A percentile compares a stretch with the other conserved stretches of the same genome.
Evolutionary conservation across 2,329 filamentous ascomycete species (phyloP).

Genomic region (Nigrospora oryzae): DNA sequence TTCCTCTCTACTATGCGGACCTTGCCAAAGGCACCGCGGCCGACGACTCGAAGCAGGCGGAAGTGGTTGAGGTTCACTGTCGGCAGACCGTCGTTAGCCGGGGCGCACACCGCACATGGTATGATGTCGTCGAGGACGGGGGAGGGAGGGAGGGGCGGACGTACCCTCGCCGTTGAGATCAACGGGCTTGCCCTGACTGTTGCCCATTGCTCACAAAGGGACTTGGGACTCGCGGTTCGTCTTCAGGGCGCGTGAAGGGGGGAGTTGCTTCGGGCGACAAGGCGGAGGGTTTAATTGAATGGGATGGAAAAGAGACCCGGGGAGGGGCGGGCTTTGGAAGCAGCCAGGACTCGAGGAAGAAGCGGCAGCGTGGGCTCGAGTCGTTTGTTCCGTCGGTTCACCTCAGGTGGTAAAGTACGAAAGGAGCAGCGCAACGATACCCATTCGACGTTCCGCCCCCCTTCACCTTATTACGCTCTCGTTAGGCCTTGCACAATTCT

Average conservation of each 20-base stretch:
- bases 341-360: too few relatives aligned
- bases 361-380: too few relatives aligned
- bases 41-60: constrained; percentile 86
- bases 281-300: background rate
- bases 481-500: constrained; percentile 5
- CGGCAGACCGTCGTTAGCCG: constrained; percentile 9
- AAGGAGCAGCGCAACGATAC: background rate
- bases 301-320: too few relatives aligned
- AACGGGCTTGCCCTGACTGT: constrained; percentile 89
- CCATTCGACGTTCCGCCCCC: background rate
- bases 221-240: constrained; percentile 3
- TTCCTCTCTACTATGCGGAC: constrained; percentile 98
- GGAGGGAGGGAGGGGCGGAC: constrained; percentile 22
- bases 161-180: constrained; percentile 88
- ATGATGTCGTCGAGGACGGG: constrained; percentile 4
- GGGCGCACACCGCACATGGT: constrained; percentile 7
- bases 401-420: too few relatives aligned
- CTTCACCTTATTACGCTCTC: constrained; percentile 1
- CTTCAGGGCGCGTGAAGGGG: background rate
- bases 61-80: constrained; percentile 96
- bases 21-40: constrained; percentile 96
- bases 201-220: constrained; percentile 59
- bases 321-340: too few relatives aligned
- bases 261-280: background rate
- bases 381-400: too few relatives aligned